Base-by-base conservation (phyloP, 805 yeast genomes). In the Monosporozyma aquatica region DNA sequence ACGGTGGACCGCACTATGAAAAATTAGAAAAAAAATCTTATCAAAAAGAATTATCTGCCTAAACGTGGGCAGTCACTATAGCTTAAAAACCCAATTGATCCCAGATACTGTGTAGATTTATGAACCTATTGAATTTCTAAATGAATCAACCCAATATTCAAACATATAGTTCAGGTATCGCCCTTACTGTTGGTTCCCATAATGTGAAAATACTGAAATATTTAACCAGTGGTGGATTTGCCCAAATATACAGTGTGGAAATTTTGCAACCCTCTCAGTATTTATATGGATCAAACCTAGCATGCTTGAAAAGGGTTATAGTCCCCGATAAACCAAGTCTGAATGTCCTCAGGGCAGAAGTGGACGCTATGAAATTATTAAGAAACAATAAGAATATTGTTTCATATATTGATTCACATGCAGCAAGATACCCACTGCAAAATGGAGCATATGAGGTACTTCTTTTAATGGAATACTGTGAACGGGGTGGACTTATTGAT, bases 281-380 rank as follows among this genome's bases (percentile, higher is more conserved):
- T 13, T 67, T 69, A 49, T 68, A 72, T 13, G 77, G 76, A 15
- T 61, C 70, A 39, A 63, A 62, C 43, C 61, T 71, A 10, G 96
- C 90, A 5, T 92, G 97, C 59, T 69, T 92, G 54, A 92, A 92
- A 63, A 74, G 98, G 48, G 97, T 92, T n/a, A 81, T 81, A 25
- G 98, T 92, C 3, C 97, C 97, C 4, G 87, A 82, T 58, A 92
- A 92, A 62, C 75, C 78, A 54, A 83, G 82, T 41, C 70, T 92
- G 58, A 86, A 84, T 53, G 74, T 81, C 20, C 68, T 92, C 40
- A 69, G 97, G 47, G 95, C 94, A 30, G 99, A 92, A 61, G 98
- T 92, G 13, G 97, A 92, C 58, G 95, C 97, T 10, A 90, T 92
- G 97, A 84, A 86, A 63, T 70, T 95, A 22, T 69, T 92, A 26